Evolutionary conservation across 331 rosid genomes (phyloP).

Genomic region (Telfairia occidentalis): DNA sequence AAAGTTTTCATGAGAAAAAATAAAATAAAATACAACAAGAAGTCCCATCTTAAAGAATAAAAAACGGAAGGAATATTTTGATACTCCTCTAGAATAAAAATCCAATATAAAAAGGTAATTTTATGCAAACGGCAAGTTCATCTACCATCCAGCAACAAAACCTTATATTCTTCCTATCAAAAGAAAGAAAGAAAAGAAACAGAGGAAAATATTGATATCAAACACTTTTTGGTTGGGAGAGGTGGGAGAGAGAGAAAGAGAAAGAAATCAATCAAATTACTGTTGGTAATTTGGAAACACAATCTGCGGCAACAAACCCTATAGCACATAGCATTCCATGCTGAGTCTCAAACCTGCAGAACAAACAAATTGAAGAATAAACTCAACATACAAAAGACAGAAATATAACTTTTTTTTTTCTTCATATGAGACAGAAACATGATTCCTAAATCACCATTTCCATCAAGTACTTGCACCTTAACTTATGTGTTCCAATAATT

Average conservation of each 20-base stretch:
- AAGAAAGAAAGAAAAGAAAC: not conserved
- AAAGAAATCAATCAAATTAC: conserved; percentile 37
- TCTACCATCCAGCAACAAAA: not conserved
- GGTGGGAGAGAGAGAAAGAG: not conserved
- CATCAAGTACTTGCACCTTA: conserved; percentile 42
- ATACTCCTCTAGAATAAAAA: not conserved
- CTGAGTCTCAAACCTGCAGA: conserved; percentile 74
- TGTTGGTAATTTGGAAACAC: conserved; percentile 43
- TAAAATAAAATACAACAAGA: not conserved
- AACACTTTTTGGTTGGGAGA: not conserved
- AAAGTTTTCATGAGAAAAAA: too few species aligned
- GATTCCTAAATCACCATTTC: not conserved
- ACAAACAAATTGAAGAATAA: not conserved
- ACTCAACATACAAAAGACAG: not conserved
- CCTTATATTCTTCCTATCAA: not conserved
- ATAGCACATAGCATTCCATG: conserved; percentile 82
- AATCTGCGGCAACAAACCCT: conserved; percentile 79
- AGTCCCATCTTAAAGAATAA: not conserved
- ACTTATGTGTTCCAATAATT: conserved; percentile 36
- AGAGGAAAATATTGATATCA: not conserved
- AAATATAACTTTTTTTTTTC: not conserved
- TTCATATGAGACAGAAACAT: not conserved
- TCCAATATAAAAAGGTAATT: not conserved
- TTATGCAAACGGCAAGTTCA: not conserved
- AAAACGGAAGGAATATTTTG: not conserved